phyloP scores from a whole-genome alignment of 2,329 filamentous ascomycete genomes.

The Alternaria triticina region DNA sequence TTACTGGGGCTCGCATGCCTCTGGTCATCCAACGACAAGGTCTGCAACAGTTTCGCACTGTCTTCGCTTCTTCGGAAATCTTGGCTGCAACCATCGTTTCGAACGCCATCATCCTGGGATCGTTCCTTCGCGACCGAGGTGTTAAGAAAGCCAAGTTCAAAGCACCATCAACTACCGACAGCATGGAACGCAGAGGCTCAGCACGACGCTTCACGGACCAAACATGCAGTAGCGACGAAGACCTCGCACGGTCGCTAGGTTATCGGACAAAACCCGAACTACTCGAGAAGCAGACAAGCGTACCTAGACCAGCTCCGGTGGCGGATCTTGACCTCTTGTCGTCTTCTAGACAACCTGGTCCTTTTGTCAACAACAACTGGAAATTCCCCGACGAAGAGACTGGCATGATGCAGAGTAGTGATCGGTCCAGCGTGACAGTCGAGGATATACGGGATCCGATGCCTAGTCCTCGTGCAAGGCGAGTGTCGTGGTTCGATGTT shows the following conservation, averaged over 20 bases:
- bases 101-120: slow-evolving; percentile 88
- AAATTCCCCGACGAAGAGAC: slow-evolving; percentile 38
- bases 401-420: slow-evolving; percentile 23
- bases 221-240: slow-evolving; percentile 89
- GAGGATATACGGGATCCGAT: slow-evolving; percentile 42
- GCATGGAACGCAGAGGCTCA: slow-evolving; percentile 63
- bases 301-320: slow-evolving; percentile 49
- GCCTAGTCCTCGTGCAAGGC: slow-evolving; percentile 52
- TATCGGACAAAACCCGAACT: slow-evolving; percentile 67
- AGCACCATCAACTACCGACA: slow-evolving; percentile 58
- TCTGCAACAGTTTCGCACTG: slow-evolving; percentile 83
- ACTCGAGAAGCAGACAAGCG: slow-evolving; percentile 49
- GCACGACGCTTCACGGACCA: slow-evolving; percentile 68
- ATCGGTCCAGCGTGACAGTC: slow-evolving; percentile 29
- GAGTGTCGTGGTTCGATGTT: slow-evolving; percentile 84
- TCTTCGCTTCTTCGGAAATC: slow-evolving; percentile 89
- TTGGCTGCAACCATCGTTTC: slow-evolving; percentile 86
- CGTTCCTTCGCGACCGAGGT: slow-evolving; percentile 88
- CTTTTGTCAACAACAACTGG: slow-evolving; percentile 42
- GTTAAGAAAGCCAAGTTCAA: slow-evolving; percentile 86
- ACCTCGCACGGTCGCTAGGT: slow-evolving; percentile 81
- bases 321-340: slow-evolving; percentile 37
- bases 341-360: slow-evolving; percentile 24
- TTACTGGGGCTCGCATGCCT: slow-evolving; percentile 82
- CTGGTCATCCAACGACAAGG: slow-evolving; percentile 74